Conservation (phyloP, 1,284 basidiomycete species). For the Inonotus hispidus region DNA sequence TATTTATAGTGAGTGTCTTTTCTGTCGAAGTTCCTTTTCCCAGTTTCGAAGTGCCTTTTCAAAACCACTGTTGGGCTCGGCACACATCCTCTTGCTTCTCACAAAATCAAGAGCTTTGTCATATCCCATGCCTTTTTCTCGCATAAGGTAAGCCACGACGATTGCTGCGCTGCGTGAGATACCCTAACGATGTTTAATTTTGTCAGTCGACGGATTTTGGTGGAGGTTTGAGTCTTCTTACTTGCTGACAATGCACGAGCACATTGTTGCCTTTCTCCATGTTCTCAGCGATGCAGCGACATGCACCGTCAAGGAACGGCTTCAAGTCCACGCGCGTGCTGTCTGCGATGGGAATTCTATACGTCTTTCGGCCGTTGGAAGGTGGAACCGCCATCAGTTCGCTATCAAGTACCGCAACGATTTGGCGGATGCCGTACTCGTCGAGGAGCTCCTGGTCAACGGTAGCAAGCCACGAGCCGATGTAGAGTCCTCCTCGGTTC, state of each 20-base stretch:
- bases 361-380: constrained; percentile 43
- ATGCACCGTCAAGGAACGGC: constrained; percentile 49
- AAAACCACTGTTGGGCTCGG: constrained; percentile 66
- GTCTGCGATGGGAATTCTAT: constrained; percentile 63
- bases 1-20: background rate
- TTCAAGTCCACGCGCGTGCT: constrained; percentile 44
- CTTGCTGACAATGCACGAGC: constrained; percentile 65
- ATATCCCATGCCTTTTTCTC: constrained; percentile 60
- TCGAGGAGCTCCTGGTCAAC: constrained; percentile 13
- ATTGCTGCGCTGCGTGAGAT: constrained; percentile 61
- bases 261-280: constrained; percentile 47
- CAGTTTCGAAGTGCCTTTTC: constrained; percentile 5
- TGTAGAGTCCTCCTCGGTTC: constrained; percentile 33
- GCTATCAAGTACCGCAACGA: constrained; percentile 67
- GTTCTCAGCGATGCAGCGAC: constrained; percentile 47
- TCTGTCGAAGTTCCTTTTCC: constrained; percentile 7
- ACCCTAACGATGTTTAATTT: constrained; percentile 37
- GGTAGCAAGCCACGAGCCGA: constrained; percentile 25
- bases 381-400: constrained; percentile 5
- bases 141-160: constrained; percentile 63
- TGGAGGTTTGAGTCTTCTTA: constrained; percentile 25
- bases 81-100: constrained; percentile 55
- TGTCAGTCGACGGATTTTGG: background rate
- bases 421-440: constrained; percentile 13
- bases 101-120: constrained; percentile 54